Evolutionary conservation across 2,329 filamentous ascomycete species (phyloP), one percentile per base, ranked within the genome.

Genomic region (Ophiobolus disseminans): DNA sequence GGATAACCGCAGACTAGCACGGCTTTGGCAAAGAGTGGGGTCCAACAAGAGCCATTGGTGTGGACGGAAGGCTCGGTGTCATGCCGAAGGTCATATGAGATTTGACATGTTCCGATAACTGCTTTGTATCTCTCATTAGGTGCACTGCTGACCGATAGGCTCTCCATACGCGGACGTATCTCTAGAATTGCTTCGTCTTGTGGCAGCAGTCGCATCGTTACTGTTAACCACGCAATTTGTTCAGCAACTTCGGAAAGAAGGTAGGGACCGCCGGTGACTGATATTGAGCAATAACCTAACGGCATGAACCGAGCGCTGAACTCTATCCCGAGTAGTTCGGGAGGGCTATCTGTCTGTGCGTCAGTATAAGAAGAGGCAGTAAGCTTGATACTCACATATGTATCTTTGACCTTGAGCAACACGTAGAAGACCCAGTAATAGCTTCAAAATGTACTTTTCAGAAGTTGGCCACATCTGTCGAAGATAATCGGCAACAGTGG

Each of bases 221-320:
- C 32, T 10, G 34, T 34, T 9, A 45, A 11, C 42, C 42, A 45
- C 11, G 32, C 42, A 23, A 45, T 31, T 20, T 45, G 42, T 39
- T 45, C 42, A 19, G 42, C 32, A 5, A 38, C 16, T 11, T 45
- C 42, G 14, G 42, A 45, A 1, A 45, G 4, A 23, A 20, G 23
- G 17, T 38, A 31, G 13, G 17, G 5, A 22, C 42, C 34, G 4
- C n/a, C 42, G 2, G 32, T 45, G 2, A 26, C 42, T 14, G 32
- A 4, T 9, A 45, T 6, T 3, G 30, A 32, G 6, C 9, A 32
- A 7, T 3, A 32, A 14, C n/a, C 30, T n/a, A 2, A 2, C 2
- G 3, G 6, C n/a, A 7, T 14, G 3, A 32, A 7, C 7, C n/a
- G 3, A 3, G 30, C 30, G n/a, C 2, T 32, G 30, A 32, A 14